Conservation (phyloP, 805 yeast species). For the Candida orba region DNA sequence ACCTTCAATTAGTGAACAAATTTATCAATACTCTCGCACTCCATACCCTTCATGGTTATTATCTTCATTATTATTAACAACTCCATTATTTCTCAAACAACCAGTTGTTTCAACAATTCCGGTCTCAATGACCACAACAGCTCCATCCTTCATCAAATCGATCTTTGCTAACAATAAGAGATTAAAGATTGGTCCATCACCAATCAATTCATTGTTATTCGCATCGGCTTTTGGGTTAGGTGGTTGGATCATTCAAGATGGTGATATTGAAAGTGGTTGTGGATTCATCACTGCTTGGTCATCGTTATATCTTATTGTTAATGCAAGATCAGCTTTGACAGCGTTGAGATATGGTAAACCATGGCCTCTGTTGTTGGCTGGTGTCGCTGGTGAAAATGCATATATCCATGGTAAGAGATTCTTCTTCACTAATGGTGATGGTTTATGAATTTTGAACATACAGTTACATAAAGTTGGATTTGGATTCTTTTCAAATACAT, state of each 20-base stretch:
- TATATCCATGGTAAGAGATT: conserved; percentile 64
- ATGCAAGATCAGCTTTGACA: conserved; percentile 51
- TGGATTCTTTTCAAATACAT: too few species aligned
- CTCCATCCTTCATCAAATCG: not conserved
- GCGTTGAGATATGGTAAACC: conserved; percentile 49
- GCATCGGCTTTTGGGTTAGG: conserved; percentile 60
- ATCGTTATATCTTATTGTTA: conserved; percentile 60
- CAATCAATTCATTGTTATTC: conserved; percentile 41
- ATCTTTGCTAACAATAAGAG: conserved; percentile 1
- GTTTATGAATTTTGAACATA: not conserved
- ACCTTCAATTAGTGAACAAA: conserved; percentile 13
- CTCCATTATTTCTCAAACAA: conserved; percentile 31
- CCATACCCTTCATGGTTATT: conserved; percentile 43
- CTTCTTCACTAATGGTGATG: conserved; percentile 27
- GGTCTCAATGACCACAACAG: conserved; percentile 4
- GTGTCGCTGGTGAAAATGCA: conserved; percentile 56
- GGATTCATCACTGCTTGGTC: conserved; percentile 84
- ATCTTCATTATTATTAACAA: conserved; percentile 29
- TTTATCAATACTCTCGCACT: conserved; percentile 31
- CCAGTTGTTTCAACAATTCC: conserved; percentile 6
- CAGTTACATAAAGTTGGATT: not conserved
- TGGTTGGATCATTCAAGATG: conserved; percentile 68
- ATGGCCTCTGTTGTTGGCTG: conserved; percentile 53
- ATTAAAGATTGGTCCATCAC: conserved; percentile 26
- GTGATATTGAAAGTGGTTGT: conserved; percentile 70